Percentiles rank a stretch among this genome's conserved stretches.
These are phyloP conservation scores for Naganishia randhawae DNA, from an alignment of 768 basidiomycete genomes.

Conservation along the genomic window DNA sequence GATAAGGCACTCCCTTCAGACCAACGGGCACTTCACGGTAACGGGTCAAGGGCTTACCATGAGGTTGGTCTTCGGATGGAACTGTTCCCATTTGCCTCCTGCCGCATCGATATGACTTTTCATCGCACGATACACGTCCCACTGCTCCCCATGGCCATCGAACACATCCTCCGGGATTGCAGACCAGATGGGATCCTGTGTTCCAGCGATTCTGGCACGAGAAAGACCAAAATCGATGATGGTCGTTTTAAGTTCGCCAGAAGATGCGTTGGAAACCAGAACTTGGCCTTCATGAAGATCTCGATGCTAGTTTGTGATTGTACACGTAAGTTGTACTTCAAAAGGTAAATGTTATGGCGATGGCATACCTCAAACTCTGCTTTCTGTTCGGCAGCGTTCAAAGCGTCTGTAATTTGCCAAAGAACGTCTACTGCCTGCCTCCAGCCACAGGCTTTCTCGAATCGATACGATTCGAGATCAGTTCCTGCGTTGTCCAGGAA, in stretches of 20 bases:
- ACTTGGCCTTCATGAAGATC: slow-evolving; percentile 99
- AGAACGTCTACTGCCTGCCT: slow-evolving; percentile 80
- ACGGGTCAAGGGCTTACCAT: slow-evolving; percentile 60
- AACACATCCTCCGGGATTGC: slow-evolving; percentile 84
- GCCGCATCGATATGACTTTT: slow-evolving; percentile 55
- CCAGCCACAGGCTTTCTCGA: slow-evolving; percentile 62
- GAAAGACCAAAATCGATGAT: slow-evolving; percentile 94
- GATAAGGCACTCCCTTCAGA: not conserved
- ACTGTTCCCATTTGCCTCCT: slow-evolving; percentile 65
- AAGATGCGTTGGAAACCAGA: slow-evolving; percentile 59
- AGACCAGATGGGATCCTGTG: slow-evolving; percentile 63
- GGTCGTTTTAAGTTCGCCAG: slow-evolving; percentile 60
- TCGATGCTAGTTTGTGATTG: slow-evolving; percentile 65
- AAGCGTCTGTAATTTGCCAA: slow-evolving; percentile 77
- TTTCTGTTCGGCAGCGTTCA: slow-evolving; percentile 73
- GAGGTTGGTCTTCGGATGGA: slow-evolving; percentile 78
- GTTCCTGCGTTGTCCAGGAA: slow-evolving; percentile 84
- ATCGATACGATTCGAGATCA: slow-evolving; percentile 81
- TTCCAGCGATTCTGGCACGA: slow-evolving; percentile 62
- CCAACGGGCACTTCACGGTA: not conserved
- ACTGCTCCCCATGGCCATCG: slow-evolving; percentile 86
- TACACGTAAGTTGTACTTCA: not conserved
- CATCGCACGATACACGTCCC: slow-evolving; percentile 92
- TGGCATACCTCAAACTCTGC: slow-evolving; percentile 77
- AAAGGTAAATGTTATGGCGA: not conserved